Percentiles rank a stretch among this genome's conserved stretches.
Evolutionary conservation across 139 green algal species (phyloP).

Genomic region (Klebsormidium nitens): DNA sequence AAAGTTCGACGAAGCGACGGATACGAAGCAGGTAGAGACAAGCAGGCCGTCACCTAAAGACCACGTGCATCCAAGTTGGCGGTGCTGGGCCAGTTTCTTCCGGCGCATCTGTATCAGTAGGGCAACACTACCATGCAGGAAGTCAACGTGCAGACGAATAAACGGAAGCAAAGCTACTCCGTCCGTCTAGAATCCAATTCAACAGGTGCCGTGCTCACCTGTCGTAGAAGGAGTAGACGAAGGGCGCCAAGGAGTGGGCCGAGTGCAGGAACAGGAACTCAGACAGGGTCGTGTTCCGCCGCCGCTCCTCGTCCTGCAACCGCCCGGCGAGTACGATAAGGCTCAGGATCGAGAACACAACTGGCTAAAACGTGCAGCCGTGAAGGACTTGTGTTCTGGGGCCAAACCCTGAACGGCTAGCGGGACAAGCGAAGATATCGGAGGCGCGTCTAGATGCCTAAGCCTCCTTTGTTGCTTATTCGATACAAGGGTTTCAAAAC

Average conservation of each 20-base stretch:
- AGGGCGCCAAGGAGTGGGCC: conserved; percentile 66
- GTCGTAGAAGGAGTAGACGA: conserved; percentile 60
- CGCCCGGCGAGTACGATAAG: not conserved
- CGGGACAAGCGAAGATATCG: no score
- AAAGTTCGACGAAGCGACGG: no score
- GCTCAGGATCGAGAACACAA: not conserved
- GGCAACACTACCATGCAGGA: no score
- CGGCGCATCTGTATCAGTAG: conserved; percentile 7
- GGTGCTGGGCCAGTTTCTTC: no score
- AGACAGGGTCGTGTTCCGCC: conserved; percentile 11
- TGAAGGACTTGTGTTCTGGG: not conserved
- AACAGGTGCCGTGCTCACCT: conserved; percentile 29
- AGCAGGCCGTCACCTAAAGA: no score
- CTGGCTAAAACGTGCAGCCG: conserved; percentile 12
- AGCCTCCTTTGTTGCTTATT: not conserved
- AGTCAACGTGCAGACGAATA: no score
- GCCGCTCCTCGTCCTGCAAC: conserved; percentile 44
- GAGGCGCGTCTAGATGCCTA: no score
- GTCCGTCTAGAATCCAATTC: no score
- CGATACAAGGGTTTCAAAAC: not conserved
- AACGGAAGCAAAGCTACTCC: no score
- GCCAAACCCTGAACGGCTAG: no score
- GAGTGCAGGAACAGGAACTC: conserved; percentile 72
- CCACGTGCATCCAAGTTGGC: no score
- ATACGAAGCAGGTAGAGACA: no score